Evolutionary conservation across 1,139 yeast genomes (phyloP).

Genomic region (Debaryomycetaceae sp.): DNA sequence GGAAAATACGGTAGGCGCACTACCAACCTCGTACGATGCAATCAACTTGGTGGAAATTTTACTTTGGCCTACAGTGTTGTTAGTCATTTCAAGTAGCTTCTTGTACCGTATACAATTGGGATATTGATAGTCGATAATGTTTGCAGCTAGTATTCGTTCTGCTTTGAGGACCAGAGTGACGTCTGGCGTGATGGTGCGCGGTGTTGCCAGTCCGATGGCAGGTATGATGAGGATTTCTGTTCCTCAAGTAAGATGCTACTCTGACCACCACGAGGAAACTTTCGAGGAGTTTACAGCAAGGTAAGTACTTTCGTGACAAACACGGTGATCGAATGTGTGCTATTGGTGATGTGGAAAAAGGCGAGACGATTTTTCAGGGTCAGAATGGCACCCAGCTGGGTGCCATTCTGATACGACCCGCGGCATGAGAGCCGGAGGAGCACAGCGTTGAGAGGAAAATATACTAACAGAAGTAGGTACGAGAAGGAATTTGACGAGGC

Average conservation of each 20-base stretch:
- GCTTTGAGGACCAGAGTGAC: constrained; percentile 46
- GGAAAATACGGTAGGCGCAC: constrained; percentile 3
- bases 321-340: too few species aligned
- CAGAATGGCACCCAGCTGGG: background rate
- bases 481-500: constrained; percentile 98
- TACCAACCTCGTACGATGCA: constrained; percentile 12
- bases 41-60: background rate
- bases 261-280: constrained; percentile 83
- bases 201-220: constrained; percentile 21
- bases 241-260: constrained; percentile 56
- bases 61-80: constrained; percentile 1
- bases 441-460: background rate
- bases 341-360: too few species aligned
- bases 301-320: constrained; percentile 24
- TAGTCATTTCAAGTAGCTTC: background rate
- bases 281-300: constrained; percentile 91
- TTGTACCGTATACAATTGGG: background rate
- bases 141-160: constrained; percentile 51
- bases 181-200: constrained; percentile 20
- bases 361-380: background rate
- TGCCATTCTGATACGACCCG: background rate
- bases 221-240: constrained; percentile 11
- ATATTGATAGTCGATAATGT: constrained; percentile 26
- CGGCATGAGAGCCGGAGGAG: background rate
- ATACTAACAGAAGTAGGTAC: constrained; percentile 52